A percentile compares a stretch with the other conserved stretches of the same genome.
phyloP scores from a whole-genome alignment of 1,139 yeast genomes.

The Scheffersomyces titani region DNA sequence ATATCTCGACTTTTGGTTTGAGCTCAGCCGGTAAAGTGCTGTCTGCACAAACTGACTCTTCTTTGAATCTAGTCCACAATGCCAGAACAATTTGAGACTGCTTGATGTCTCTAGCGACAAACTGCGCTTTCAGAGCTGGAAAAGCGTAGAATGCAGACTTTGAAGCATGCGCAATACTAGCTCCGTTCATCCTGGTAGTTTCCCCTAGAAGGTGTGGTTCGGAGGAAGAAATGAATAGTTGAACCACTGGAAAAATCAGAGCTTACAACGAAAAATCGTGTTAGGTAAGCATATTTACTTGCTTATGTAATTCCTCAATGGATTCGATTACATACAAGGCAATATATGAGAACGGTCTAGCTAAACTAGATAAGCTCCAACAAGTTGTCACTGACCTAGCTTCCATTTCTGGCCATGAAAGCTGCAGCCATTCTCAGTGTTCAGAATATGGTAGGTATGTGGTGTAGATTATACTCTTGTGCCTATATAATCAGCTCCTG shows the following conservation, averaged over 20 bases:
- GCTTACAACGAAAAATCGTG: neutral
- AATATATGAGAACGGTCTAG: neutral
- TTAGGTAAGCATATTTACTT: neutral
- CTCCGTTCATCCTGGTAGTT: neutral
- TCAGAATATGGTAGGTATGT: neutral
- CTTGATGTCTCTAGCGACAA: conserved; percentile 11
- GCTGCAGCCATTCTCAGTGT: neutral
- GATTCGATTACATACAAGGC: neutral
- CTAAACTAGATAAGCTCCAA: neutral
- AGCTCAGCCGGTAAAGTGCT: conserved; percentile 41
- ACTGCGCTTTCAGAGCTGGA: conserved; percentile 16
- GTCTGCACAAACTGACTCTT: conserved; percentile 27
- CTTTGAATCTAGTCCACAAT: conserved; percentile 13
- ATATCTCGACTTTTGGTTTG: conserved; percentile 30
- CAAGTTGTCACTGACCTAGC: neutral
- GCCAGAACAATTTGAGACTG: conserved; percentile 17
- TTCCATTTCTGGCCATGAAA: neutral
- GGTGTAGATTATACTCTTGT: neutral
- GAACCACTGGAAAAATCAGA: neutral
- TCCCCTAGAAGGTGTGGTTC: neutral
- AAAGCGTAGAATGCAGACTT: conserved; percentile 8
- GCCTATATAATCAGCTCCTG: neutral
- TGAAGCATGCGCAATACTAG: neutral
- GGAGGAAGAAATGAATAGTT: neutral
- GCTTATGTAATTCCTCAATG: neutral